Percentiles rank a stretch among this genome's conserved stretches.
phyloP scores from a whole-genome alignment of 1,139 yeast species.

The Yamadazyma triangularis region DNA sequence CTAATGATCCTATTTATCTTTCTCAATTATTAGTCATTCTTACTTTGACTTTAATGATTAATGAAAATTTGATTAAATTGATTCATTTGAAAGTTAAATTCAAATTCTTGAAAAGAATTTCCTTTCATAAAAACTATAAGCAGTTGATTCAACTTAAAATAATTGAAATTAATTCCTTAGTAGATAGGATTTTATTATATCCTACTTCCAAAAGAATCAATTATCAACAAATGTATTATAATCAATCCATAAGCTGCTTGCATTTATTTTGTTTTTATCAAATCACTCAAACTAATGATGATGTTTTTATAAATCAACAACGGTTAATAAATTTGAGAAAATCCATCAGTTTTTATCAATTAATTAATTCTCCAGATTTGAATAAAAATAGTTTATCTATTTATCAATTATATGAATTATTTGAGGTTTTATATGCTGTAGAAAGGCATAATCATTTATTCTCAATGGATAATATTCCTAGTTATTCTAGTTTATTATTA shows the following conservation, averaged over 20 bases:
- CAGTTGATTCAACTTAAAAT: slow-evolving; percentile 16
- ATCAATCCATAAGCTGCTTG: slow-evolving; percentile 27
- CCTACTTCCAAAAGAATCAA: slow-evolving; percentile 11
- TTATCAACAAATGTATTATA: slow-evolving; percentile 30
- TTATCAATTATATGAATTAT: slow-evolving; percentile 31
- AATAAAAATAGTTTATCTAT: slow-evolving; percentile 17
- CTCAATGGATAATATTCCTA: slow-evolving; percentile 19
- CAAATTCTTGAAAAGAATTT: slow-evolving; percentile 10
- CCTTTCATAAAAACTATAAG: slow-evolving; percentile 14
- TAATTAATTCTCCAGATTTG: slow-evolving; percentile 22
- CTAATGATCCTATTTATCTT: slow-evolving; percentile 29
- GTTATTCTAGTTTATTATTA: no score
- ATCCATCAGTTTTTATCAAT: slow-evolving; percentile 34
- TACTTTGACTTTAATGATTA: slow-evolving; percentile 25
- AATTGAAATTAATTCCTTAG: slow-evolving; percentile 25
- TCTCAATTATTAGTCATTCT: slow-evolving; percentile 26
- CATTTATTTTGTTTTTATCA: slow-evolving; percentile 37
- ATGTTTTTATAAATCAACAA: slow-evolving; percentile 25
- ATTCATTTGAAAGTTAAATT: slow-evolving; percentile 21
- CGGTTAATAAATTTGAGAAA: slow-evolving; percentile 29
- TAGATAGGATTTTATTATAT: slow-evolving; percentile 15
- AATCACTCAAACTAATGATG: slow-evolving; percentile 14
- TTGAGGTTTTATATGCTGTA: slow-evolving; percentile 27
- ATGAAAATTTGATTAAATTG: slow-evolving; percentile 30
- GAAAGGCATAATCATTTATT: slow-evolving; percentile 32